phyloP scores from a whole-genome alignment of 2,329 filamentous ascomycete species.

The Phoma sp. region DNA sequence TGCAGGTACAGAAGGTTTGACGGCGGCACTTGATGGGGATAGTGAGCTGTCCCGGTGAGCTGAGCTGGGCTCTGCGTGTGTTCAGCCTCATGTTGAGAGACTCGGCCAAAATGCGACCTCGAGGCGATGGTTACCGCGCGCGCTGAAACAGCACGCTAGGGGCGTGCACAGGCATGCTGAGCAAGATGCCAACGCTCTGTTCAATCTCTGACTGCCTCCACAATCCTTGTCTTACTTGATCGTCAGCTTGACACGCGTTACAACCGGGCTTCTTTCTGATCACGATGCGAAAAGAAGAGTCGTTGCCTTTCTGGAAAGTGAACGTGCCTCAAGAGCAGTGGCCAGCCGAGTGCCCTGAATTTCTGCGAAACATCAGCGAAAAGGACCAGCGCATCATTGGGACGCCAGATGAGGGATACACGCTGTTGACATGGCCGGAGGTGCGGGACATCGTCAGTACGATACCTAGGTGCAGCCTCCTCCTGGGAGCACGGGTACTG shows the following conservation, averaged over 20 bases:
- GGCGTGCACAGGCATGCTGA: constrained; percentile 11
- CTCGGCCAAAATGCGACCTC: background rate
- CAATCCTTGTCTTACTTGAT: constrained; percentile 21
- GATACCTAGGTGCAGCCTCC: constrained; percentile 6
- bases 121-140: background rate
- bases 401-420: constrained; percentile 72
- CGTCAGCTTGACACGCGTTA: constrained; percentile 9
- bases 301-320: constrained; percentile 78
- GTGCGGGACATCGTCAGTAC: constrained; percentile 64
- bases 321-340: constrained; percentile 72
- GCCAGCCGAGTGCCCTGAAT: constrained; percentile 73
- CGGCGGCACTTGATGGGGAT: background rate
- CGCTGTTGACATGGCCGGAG: constrained; percentile 70
- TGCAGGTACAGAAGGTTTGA: constrained; percentile 7
- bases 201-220: constrained; percentile 15
- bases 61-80: background rate
- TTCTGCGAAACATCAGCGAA: constrained; percentile 65
- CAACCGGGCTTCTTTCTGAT: constrained; percentile 3
- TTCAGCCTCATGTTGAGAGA: constrained; percentile 7
- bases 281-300: constrained; percentile 37
- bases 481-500: constrained; percentile 9
- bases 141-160: constrained; percentile 16
- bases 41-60: background rate
- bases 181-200: constrained; percentile 5
- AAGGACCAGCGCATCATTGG: constrained; percentile 76